Base-by-base conservation (phyloP, 129 eudicot species). In the Heracleum sosnowskyi region DNA sequence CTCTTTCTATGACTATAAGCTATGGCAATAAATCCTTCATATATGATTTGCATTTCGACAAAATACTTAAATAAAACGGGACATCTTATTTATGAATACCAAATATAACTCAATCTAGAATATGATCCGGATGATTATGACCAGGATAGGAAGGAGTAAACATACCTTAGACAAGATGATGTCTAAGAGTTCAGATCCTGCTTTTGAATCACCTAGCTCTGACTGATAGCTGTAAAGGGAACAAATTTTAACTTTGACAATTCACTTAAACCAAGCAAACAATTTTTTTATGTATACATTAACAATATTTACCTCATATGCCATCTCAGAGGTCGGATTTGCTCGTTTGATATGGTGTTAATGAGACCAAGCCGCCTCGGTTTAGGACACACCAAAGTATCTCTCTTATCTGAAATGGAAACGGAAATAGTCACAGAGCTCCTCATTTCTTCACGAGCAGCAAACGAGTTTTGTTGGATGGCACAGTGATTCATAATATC, bases 101-200 rank as follows among this genome's bases (percentile, higher is more conserved):
- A 17, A 69, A 12, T 2, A 77, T 3, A 37, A 8, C 10, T 28
- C 11, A 34, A 13, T 36, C 15, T 5, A 41, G 24, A 13, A 31
- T 15, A n/a, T 41, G 28, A 37, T 5, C 29, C 11, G 39, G 40
- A 44, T 20, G 74, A 62, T 76, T 51, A 16, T 26, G 26, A 60
- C 33, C 33, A 28, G 8, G 22, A 28, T 17, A 28, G 8, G 22
- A 28, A 26, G 34, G 12, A 36, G 28, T 66, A 11, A 31, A 13
- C 85, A 49, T 77, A 91, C 98, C 97, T 91, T 91, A 5, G 96
- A 41, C 42, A 92, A 84, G 79, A 96, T 92, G 87, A 92, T 89
- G 79, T 96, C 99, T 84, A 96, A 79, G 22, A 96, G 96, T 80
- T 92, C 99, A 80, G 91, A 80, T 68, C 97, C 97, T 39, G 97